phyloP scores from a whole-genome alignment of 2,329 filamentous ascomycete species.

The Aspergillus sp. region DNA sequence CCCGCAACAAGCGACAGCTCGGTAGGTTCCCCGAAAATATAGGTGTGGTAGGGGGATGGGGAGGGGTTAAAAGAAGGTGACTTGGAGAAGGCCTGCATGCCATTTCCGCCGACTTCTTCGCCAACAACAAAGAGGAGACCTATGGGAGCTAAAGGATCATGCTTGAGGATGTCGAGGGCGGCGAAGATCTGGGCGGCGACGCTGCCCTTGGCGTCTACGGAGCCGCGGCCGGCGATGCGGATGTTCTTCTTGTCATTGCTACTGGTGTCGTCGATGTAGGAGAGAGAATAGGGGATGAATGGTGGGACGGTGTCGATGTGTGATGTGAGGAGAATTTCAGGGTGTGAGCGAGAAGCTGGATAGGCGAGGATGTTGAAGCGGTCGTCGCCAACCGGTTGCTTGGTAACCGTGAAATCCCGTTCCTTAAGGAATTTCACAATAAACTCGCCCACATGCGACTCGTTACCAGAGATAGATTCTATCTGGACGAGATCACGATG shows the following conservation, averaged over 20 bases:
- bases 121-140: slow-evolving; percentile 63
- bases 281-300: slow-evolving; percentile 45
- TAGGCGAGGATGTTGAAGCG: slow-evolving; percentile 74
- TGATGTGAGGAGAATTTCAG: slow-evolving; percentile 49
- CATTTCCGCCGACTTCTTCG: slow-evolving; percentile 73
- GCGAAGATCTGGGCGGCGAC: slow-evolving; percentile 40
- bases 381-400: slow-evolving; percentile 38
- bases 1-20: slow-evolving; percentile 80
- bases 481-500: slow-evolving; percentile 70
- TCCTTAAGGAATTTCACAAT: slow-evolving; percentile 59
- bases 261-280: slow-evolving; percentile 29
- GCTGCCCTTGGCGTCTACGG: slow-evolving; percentile 42
- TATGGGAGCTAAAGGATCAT: slow-evolving; percentile 33
- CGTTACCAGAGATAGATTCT: slow-evolving; percentile 63
- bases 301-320: slow-evolving; percentile 69
- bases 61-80: slow-evolving; percentile 42
- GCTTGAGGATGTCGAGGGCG: slow-evolving; percentile 39
- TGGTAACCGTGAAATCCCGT: slow-evolving; percentile 57
- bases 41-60: slow-evolving; percentile 52
- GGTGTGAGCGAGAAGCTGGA: slow-evolving; percentile 16
- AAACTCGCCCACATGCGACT: slow-evolving; percentile 61
- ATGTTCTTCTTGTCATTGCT: slow-evolving; percentile 19
- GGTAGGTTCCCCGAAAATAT: slow-evolving; percentile 91
- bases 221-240: slow-evolving; percentile 38
- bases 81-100: slow-evolving; percentile 57